Evolutionary conservation across 805 yeast species (phyloP), one percentile per base, ranked within the genome.

Genomic region (Clavispora vitiphila): DNA sequence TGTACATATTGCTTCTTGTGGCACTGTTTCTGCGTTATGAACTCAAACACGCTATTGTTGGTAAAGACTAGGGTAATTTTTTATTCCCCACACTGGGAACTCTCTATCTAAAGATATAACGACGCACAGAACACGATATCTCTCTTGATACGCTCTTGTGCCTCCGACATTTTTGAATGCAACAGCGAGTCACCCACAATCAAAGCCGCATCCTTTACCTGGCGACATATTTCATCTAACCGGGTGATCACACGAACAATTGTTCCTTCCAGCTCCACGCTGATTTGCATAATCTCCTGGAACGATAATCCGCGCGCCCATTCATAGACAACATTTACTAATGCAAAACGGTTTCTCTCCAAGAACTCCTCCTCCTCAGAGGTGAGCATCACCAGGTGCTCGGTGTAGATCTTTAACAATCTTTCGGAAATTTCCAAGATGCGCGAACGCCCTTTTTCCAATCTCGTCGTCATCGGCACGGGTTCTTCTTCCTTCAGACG

Each of bases 81-180:
- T n/a, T n/a, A n/a, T n/a, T n/a, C n/a, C n/a, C n/a, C n/a, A n/a
- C n/a, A n/a, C n/a, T n/a, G n/a, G n/a, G n/a, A n/a, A n/a, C n/a
- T n/a, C 8, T 21, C 22, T 21, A 9, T 26, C 48, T 72, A 90
- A 50, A 91, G 68, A 59, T 93, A 93, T 46, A 93, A 75, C 43
- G 96, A 86, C 4, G 98, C 97, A 60, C 98, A 93, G 65, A 93
- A 93, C 0, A 93, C 98, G 53, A 93, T 93, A 61, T 93, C 99
- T 55, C 99, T 80, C 65, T 91, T 91, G 59, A 93, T 93, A 61
- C 80, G 78, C 58, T 93, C 98, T 64, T 91, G 98, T 0, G 97
- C 96, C 41, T 79, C 83, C 16, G 80, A 73, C 93, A 93, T 88
- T 63, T 91, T 91, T 36, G 86, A 72, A 62, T 89, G 95, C 48